Evolutionary conservation across 1,139 yeast species (phyloP).

Genomic region (Debaryomyces sp.): DNA sequence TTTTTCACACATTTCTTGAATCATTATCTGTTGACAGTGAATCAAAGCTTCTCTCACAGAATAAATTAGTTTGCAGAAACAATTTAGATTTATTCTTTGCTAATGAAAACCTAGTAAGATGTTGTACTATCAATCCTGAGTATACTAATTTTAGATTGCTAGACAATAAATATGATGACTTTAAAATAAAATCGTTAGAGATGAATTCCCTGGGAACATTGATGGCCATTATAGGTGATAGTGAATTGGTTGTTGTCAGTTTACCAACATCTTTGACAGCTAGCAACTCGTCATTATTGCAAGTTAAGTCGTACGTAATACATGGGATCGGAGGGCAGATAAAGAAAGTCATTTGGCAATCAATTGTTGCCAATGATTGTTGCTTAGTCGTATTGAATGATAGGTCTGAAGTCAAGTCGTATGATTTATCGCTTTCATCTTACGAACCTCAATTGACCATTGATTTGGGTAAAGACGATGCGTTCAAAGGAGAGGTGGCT

Average conservation of each 20-base stretch:
- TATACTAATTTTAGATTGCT: conserved; percentile 25
- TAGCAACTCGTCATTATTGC: conserved; percentile 10
- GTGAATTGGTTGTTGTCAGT: conserved; percentile 26
- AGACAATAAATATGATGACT: conserved; percentile 12
- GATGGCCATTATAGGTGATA: conserved; percentile 36
- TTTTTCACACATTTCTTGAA: conserved; percentile 20
- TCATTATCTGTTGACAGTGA: conserved; percentile 1
- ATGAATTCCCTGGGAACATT: conserved; percentile 34
- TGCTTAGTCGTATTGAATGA: conserved; percentile 36
- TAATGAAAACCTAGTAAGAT: conserved; percentile 30
- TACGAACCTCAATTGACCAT: conserved; percentile 27
- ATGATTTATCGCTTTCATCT: conserved; percentile 31
- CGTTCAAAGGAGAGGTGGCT: conserved; percentile 21
- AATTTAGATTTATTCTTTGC: conserved; percentile 35
- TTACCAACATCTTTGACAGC: conserved; percentile 23
- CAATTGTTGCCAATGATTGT: conserved; percentile 27
- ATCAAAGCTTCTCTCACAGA: conserved; percentile 11
- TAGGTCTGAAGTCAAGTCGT: conserved; percentile 25
- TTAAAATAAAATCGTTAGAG: conserved; percentile 26
- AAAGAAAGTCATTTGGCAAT: conserved; percentile 37
- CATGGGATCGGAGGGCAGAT: conserved; percentile 21
- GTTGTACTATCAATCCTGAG: conserved; percentile 26
- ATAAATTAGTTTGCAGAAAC: conserved; percentile 23
- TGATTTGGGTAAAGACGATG: conserved; percentile 18
- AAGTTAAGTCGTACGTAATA: conserved; percentile 20